These are phyloP conservation scores for Aplosporella prunicola DNA, from an alignment of 2,329 filamentous ascomycete species.

Conservation along the genomic window DNA sequence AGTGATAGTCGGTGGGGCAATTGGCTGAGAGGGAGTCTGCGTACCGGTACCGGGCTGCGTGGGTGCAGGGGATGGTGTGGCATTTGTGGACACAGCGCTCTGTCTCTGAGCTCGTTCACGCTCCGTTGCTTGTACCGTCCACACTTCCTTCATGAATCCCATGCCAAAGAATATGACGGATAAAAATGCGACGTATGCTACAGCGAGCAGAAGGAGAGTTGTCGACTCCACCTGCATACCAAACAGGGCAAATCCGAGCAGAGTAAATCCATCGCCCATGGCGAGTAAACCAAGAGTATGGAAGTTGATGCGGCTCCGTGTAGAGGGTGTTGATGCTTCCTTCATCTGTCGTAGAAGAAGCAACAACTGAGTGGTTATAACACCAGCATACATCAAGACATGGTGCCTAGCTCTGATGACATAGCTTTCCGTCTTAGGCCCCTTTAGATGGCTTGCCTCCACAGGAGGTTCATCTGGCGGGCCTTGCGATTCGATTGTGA, in stretches of 20 bases:
- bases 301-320: conserved; percentile 54
- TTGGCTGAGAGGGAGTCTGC: conserved; percentile 13
- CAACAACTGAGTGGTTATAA: conserved; percentile 44
- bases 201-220: conserved; percentile 46
- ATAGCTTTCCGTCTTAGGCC: conserved; percentile 49
- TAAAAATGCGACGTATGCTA: conserved; percentile 50
- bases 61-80: conserved; percentile 16
- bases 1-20: conserved; percentile 15
- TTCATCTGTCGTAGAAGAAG: conserved; percentile 54
- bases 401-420: conserved; percentile 43
- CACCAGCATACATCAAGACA: conserved; percentile 42
- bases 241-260: conserved; percentile 44
- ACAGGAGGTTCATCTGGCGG: conserved; percentile 45
- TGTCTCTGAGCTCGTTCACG: conserved; percentile 35
- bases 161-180: conserved; percentile 54
- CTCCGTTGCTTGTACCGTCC: conserved; percentile 50
- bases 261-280: conserved; percentile 51
- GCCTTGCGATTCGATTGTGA: conserved; percentile 52
- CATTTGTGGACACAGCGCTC: conserved; percentile 15
- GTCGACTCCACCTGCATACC: conserved; percentile 39
- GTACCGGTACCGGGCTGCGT: conserved; percentile 17
- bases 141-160: conserved; percentile 59
- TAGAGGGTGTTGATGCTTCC: conserved; percentile 55
- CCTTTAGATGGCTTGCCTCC: conserved; percentile 43
- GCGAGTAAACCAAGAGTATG: conserved; percentile 54